Evolutionary conservation across 1,139 yeast species (phyloP).

Genomic region (Yamadazyma friedrichii): DNA sequence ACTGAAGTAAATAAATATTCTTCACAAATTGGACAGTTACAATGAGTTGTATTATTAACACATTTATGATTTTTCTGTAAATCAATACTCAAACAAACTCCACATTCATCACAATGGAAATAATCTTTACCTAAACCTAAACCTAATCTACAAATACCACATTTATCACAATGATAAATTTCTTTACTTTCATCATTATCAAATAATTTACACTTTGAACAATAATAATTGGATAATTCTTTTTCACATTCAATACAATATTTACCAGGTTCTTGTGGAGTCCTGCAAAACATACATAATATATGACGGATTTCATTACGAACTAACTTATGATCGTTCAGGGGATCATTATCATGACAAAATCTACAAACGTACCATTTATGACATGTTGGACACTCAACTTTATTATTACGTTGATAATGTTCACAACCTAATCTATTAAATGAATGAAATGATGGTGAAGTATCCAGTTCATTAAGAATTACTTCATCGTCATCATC

Average conservation of each 20-base stretch:
- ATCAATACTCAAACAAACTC: constrained; percentile 83
- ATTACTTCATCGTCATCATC: constrained; percentile 27
- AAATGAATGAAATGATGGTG: constrained; percentile 41
- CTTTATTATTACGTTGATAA: constrained; percentile 79
- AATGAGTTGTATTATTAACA: constrained; percentile 82
- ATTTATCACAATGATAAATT: constrained; percentile 87
- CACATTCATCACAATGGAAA: constrained; percentile 89
- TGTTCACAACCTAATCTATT: constrained; percentile 73
- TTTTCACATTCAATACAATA: constrained; percentile 66
- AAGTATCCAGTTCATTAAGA: constrained; percentile 48
- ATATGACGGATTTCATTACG: constrained; percentile 65
- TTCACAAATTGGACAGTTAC: constrained; percentile 91
- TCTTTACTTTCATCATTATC: constrained; percentile 80
- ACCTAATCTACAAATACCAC: constrained; percentile 92
- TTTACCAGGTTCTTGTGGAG: constrained; percentile 72
- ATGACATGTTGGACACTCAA: constrained; percentile 74
- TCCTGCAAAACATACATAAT: constrained; percentile 76
- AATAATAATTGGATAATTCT: constrained; percentile 73
- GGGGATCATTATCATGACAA: constrained; percentile 69
- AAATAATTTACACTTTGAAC: constrained; percentile 74
- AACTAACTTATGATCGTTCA: constrained; percentile 55
- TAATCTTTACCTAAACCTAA: constrained; percentile 84
- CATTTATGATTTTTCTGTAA: constrained; percentile 77
- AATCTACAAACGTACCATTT: constrained; percentile 81
- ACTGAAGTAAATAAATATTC: constrained; percentile 89